Percentiles rank a stretch among this genome's conserved stretches.
These are phyloP conservation scores for Prunus dulcis DNA, from an alignment of 306 rosid species.

Conservation along the genomic window DNA sequence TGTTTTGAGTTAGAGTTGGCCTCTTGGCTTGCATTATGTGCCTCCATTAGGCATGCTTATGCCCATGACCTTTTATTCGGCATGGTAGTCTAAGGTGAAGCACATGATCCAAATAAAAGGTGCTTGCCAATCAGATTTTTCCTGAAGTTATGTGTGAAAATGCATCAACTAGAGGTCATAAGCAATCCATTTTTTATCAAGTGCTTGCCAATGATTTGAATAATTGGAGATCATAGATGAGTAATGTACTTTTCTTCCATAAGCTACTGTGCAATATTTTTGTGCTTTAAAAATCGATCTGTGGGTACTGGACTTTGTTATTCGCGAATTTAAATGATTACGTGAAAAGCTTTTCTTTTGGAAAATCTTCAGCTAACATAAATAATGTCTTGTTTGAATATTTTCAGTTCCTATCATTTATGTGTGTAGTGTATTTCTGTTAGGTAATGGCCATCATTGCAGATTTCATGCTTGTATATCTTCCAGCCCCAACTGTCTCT, in stretches of 20 bases:
- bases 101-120: neutral
- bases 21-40: neutral
- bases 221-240: neutral
- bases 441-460: constrained; percentile 94
- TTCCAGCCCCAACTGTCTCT: constrained; percentile 89
- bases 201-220: too few relatives aligned
- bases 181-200: neutral
- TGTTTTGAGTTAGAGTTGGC: neutral
- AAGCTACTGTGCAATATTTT: neutral
- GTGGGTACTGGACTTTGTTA: neutral
- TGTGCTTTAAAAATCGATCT: neutral
- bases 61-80: neutral
- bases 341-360: neutral
- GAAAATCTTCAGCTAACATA: neutral
- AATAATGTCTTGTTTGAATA: neutral
- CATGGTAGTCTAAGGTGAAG: neutral
- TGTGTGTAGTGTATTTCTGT: neutral
- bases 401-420: neutral
- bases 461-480: constrained; percentile 96
- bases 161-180: neutral
- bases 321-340: neutral
- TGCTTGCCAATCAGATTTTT: neutral
- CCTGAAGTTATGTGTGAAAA: neutral
- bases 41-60: neutral
- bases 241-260: neutral